Conservation (phyloP, 2,329 filamentous ascomycete species). For the Lasiodiplodia gonubiensis region DNA sequence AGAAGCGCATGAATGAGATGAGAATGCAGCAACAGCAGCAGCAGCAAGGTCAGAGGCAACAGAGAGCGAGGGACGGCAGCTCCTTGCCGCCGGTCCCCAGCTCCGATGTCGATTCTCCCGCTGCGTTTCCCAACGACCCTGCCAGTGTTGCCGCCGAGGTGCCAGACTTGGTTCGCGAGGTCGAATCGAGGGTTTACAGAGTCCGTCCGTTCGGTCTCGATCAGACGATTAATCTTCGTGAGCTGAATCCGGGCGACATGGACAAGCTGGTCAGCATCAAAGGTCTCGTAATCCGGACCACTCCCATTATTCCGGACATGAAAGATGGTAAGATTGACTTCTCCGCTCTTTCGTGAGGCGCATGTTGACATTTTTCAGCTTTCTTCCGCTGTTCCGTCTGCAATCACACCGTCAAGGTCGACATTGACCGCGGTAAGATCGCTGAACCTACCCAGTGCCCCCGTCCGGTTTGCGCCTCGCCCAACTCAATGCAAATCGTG, state of each 20-base stretch:
- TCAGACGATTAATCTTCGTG: constrained; percentile 85
- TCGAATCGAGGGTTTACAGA: constrained; percentile 79
- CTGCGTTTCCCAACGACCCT: constrained; percentile 38
- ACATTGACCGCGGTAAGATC: constrained; percentile 94
- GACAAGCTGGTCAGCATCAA: constrained; percentile 96
- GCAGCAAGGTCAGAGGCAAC: constrained; percentile 52
- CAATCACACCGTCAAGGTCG: constrained; percentile 86
- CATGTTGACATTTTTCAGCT: constrained; percentile 51
- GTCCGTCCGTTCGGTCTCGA: constrained; percentile 90
- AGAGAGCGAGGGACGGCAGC: constrained; percentile 61
- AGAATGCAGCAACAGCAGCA: constrained; percentile 63
- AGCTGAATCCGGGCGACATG: constrained; percentile 94
- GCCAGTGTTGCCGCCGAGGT: constrained; percentile 57
- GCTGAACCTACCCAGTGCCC: constrained; percentile 91
- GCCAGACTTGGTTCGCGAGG: constrained; percentile 76
- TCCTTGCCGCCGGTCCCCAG: constrained; percentile 79
- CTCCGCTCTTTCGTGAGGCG: constrained; percentile 30
- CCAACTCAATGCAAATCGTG: constrained; percentile 97
- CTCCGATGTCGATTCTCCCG: constrained; percentile 67
- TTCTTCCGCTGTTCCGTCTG: constrained; percentile 97
- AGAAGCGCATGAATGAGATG: constrained; percentile 75
- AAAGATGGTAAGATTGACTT: constrained; percentile 66
- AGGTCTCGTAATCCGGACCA: constrained; percentile 92
- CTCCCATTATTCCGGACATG: constrained; percentile 98
- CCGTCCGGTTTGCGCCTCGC: constrained; percentile 76